A percentile compares a stretch with the other conserved stretches of the same genome.
These are phyloP conservation scores for Podila epicladia DNA, from an alignment of 192 early-diverging fungal species.

Conservation along the genomic window DNA sequence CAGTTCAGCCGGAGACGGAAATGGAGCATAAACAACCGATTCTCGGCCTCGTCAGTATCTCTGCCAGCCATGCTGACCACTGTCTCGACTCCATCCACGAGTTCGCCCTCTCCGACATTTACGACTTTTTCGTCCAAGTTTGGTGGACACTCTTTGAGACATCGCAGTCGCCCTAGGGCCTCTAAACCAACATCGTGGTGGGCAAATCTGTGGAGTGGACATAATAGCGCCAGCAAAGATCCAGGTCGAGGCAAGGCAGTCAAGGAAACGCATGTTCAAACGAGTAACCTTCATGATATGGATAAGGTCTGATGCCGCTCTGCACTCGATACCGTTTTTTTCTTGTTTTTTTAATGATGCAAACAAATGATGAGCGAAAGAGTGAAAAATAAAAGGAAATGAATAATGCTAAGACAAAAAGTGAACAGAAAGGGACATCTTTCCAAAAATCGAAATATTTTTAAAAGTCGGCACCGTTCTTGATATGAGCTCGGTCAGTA, in stretches of 20 bases:
- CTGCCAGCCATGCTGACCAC: not conserved
- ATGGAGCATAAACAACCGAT: not conserved
- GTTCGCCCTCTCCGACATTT: not conserved
- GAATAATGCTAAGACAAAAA: not conserved
- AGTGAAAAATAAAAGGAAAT: not conserved
- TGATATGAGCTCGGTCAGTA: constrained; percentile 33
- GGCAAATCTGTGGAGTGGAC: not conserved
- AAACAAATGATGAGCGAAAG: not conserved
- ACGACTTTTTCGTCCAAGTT: no score
- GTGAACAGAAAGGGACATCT: no score
- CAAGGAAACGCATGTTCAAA: no score
- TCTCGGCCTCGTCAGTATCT: not conserved
- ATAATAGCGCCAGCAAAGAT: not conserved
- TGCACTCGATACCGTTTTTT: no score
- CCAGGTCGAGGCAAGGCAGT: no score
- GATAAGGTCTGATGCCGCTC: no score
- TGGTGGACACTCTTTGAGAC: no score
- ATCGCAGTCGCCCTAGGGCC: not conserved
- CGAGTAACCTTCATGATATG: no score
- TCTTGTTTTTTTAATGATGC: not conserved
- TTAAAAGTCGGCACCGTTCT: constrained; percentile 43
- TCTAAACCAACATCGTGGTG: not conserved
- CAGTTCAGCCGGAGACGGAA: not conserved
- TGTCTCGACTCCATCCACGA: not conserved
- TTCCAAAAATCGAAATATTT: not conserved